Evolutionary conservation across 2,329 filamentous ascomycete species (phyloP), one percentile per base, ranked within the genome.

Genomic region (Ophiocordyceps robertsii): DNA sequence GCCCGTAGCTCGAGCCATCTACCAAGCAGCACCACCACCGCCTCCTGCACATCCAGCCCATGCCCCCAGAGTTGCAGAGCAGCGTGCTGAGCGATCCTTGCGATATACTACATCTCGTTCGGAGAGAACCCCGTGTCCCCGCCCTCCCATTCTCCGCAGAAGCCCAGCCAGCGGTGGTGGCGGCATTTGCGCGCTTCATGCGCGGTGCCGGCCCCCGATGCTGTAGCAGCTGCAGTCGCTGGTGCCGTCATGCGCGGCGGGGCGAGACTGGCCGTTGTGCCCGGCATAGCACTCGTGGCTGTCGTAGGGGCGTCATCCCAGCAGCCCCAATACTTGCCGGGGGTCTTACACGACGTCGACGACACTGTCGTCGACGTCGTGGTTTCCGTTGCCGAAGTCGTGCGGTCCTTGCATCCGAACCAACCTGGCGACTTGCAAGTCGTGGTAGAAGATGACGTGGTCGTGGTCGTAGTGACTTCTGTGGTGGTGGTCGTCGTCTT

Each of bases 241-340:
- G 65, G 56, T 6, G 53, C 50, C n/a, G 53, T 47, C 3, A 58
- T 59, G 31, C 58, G 55, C 1, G 53, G 47, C 11, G 55, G 55
- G 3, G 58, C 53, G 2, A 51, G 40, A 24, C 53, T 51, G 9
- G 52, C 56, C 6, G 49, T 54, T 2, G 52, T 49, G 9, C 51
- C 46, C 9, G 55, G 54, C 43, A 38, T 43, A 17, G 37, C 36
- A n/a, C 29, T 43, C 17, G 35, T 50, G 38, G 49, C 53, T 16
- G 56, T 53, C 10, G 56, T 56, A 2, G 61, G 39, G 37, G 54
- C 48, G 48, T 77, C 48, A 48, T 77, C 73, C 43, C 63, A 57
- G 50, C 75, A 78, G 5, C 74, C 74, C 68, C 71, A 77, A 54
- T 78, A 73, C 38, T 63, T 56, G 4, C 75, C 74, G 1, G 74